phyloP scores from a whole-genome alignment of 2,329 filamentous ascomycete species.

The Cercospora brassicicola region DNA sequence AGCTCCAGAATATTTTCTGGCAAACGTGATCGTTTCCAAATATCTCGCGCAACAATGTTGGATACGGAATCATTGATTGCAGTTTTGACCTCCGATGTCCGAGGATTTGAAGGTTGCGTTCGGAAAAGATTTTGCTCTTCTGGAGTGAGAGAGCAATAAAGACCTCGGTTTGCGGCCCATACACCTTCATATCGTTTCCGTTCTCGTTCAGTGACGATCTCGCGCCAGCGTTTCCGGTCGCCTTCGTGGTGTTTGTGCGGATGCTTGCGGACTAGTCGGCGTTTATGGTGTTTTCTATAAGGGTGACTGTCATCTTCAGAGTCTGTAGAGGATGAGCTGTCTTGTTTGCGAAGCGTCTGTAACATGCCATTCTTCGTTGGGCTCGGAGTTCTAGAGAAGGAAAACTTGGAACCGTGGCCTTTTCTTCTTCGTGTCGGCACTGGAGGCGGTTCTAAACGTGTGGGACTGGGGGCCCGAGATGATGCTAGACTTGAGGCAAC shows the following conservation, averaged over 20 bases:
- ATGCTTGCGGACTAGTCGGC: conserved; percentile 61
- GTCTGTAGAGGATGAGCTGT: conserved; percentile 38
- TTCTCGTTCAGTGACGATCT: conserved; percentile 69
- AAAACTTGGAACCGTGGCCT: conserved; percentile 27
- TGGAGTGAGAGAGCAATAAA: conserved; percentile 40
- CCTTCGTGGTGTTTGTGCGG: conserved; percentile 72
- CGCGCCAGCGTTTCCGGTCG: conserved; percentile 72
- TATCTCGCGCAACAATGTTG: conserved; percentile 69
- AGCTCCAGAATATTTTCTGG: conserved; percentile 68
- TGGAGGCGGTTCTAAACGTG: conserved; percentile 45
- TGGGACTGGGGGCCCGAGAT: conserved; percentile 42
- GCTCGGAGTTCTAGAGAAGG: conserved; percentile 45
- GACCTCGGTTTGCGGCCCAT: conserved; percentile 77
- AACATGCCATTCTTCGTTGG: conserved; percentile 56
- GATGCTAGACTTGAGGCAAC: conserved; percentile 73
- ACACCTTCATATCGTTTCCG: conserved; percentile 80
- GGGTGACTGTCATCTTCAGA: conserved; percentile 50
- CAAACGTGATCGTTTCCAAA: conserved; percentile 72
- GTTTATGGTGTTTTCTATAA: conserved; percentile 55
- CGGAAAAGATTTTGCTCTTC: conserved; percentile 23
- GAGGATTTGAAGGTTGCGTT: conserved; percentile 11
- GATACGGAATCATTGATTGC: conserved; percentile 50
- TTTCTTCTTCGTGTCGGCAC: conserved; percentile 33
- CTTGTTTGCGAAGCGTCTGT: conserved; percentile 63
- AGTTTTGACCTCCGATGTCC: conserved; percentile 14